These are phyloP conservation scores for Pelargonium nanum DNA, from an alignment of 345 rosid genomes.

Conservation along the genomic window DNA sequence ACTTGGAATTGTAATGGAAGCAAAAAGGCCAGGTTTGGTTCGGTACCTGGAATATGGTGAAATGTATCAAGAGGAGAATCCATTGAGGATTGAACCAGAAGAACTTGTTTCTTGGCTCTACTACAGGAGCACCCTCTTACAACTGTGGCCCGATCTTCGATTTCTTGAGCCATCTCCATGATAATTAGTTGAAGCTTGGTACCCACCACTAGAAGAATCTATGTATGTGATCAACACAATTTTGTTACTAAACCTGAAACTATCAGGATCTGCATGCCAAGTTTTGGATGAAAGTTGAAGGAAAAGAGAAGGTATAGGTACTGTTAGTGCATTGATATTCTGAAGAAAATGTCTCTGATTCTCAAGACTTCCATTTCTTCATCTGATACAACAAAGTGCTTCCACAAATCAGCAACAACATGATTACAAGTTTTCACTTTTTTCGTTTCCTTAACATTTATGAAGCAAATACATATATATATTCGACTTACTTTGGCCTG, in stretches of 20 bases:
- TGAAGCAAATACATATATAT: background rate
- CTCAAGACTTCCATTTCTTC: conserved; percentile 60
- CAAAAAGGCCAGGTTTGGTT: background rate
- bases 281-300: background rate
- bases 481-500: conserved; percentile 23
- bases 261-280: conserved; percentile 30
- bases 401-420: no score
- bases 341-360: conserved; percentile 25
- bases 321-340: conserved; percentile 39
- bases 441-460: background rate
- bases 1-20: background rate
- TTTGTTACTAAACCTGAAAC: conserved; percentile 33
- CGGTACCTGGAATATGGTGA: conserved; percentile 33
- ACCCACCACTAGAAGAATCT: conserved; percentile 47
- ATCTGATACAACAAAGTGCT: conserved; percentile 21
- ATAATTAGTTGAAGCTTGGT: conserved; percentile 46
- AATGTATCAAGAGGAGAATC: conserved; percentile 38
- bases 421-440: no score
- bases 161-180: conserved; percentile 47
- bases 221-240: background rate
- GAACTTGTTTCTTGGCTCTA: conserved; percentile 43
- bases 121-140: conserved; percentile 44
- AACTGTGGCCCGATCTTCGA: conserved; percentile 26
- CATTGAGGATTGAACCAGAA: conserved; percentile 56
- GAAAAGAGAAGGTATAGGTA: conserved; percentile 3